These are phyloP conservation scores for Syncephalastrum sp. DNA, from an alignment of 371 early-diverging fungal species.

Conservation along the genomic window DNA sequence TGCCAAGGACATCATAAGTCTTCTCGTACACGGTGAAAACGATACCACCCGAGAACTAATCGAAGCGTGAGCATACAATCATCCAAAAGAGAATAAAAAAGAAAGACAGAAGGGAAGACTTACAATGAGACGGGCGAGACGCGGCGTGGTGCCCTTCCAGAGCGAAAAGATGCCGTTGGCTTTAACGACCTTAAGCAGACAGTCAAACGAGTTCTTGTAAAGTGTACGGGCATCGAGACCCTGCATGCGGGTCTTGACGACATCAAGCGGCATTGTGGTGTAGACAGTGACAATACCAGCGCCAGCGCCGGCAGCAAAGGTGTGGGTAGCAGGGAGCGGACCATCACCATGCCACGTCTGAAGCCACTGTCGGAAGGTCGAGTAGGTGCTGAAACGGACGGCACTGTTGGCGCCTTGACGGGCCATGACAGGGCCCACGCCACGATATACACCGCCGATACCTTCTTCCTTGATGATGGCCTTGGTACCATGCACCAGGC, in stretches of 20 bases:
- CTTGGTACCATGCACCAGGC: conserved; percentile 73
- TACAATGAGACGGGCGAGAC: conserved; percentile 84
- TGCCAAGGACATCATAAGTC: no score
- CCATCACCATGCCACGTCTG: conserved; percentile 42
- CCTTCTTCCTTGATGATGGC: conserved; percentile 75
- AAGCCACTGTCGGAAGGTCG: conserved; percentile 65
- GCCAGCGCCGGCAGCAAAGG: conserved; percentile 75
- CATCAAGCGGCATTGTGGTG: conserved; percentile 93
- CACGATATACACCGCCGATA: conserved; percentile 85
- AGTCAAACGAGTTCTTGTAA: conserved; percentile 75
- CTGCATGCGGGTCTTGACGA: conserved; percentile 94
- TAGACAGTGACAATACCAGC: conserved; percentile 93
- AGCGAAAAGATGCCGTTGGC: conserved; percentile 79
- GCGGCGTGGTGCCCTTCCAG: conserved; percentile 94
- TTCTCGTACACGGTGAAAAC: conserved; percentile 92
- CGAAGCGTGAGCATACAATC: neutral
- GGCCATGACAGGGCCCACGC: conserved; percentile 86
- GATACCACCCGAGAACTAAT: conserved; percentile 89
- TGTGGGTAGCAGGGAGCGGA: conserved; percentile 62
- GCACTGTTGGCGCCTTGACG: conserved; percentile 93
- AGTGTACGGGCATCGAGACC: conserved; percentile 63
- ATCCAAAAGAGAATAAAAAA: neutral
- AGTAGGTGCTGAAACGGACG: conserved; percentile 85
- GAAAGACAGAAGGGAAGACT: conserved; percentile 23
- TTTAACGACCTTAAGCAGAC: conserved; percentile 67